Base-by-base conservation (phyloP, 2,329 filamentous ascomycete genomes). In the Myriosclerotinia duriaeana region DNA sequence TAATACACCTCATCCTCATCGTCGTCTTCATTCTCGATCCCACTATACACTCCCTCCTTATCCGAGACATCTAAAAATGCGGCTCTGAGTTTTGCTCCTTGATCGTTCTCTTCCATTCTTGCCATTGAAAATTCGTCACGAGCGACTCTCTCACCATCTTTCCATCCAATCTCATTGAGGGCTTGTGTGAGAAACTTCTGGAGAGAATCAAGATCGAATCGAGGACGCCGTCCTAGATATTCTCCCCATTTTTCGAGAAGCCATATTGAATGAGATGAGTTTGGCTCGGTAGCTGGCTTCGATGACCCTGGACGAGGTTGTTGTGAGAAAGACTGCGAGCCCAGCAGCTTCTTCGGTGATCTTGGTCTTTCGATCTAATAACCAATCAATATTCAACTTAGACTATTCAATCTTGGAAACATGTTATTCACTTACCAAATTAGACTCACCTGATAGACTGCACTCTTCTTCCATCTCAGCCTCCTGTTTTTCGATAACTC, bases 91-190 rank as follows among this genome's bases (percentile, higher is more conserved):
- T 48, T 17, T 17, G 30, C 36, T 20, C 48, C 30, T 48, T 48
- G 42, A 34, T 48, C 42, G 3, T 22, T 36, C 4, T 8, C 30
- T 1, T 12, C 12, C 2, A n/a, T 5, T 22, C 30, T 26, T 22
- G 2, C 42, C 15, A 2, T 36, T 48, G 9, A 15, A 7, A 8
- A 7, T 3, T n/a, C 3, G 7, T 15, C 3, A 17, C 36, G 6
- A 11, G 20, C 30, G 14, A 0, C 3, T 22, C 1, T 34, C 1
- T 7, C 9, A 12, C 11, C 20, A 7, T 36, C 3, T 5, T 12
- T 46, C 9, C 20, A n/a, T n/a, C 15, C 17, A 36, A 1, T 34
- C 0, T 8, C 5, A 14, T 9, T 20, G 20, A 59, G 42, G 3
- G 1, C 12, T 22, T 59, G 42, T 8, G 36, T 11, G 2, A 48